These are phyloP conservation scores for Coniochaeta sp. DNA, from an alignment of 2,329 filamentous ascomycete species.

Conservation along the genomic window DNA sequence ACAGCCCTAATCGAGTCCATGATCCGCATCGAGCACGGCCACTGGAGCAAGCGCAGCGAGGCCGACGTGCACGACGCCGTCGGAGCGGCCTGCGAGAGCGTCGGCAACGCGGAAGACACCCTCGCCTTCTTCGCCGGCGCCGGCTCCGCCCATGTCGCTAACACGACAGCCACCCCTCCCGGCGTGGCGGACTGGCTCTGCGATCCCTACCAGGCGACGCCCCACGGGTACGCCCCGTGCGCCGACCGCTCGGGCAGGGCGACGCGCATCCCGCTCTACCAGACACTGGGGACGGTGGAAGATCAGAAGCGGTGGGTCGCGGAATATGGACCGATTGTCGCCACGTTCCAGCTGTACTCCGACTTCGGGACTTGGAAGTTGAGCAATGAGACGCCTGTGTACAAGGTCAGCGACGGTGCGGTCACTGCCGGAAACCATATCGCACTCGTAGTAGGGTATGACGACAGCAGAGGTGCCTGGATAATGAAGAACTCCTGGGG, in stretches of 20 bases:
- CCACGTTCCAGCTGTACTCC: conserved; percentile 10
- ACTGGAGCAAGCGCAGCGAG: conserved; percentile 13
- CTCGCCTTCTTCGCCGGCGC: conserved; percentile 10
- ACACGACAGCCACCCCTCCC: background rate
- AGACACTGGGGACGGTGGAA: conserved; percentile 8
- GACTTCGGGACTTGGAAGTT: conserved; percentile 10
- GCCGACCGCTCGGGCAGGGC: conserved; percentile 9
- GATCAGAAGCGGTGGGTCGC: conserved; percentile 14
- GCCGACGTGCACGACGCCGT: conserved; percentile 12
- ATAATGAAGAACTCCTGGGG: conserved; percentile 16
- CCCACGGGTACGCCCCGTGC: conserved; percentile 7
- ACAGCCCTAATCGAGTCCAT: conserved; percentile 11
- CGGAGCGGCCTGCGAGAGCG: conserved; percentile 11
- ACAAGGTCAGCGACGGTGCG: conserved; percentile 6
- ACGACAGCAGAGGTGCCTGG: conserved; percentile 11
- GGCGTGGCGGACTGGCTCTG: conserved; percentile 13
- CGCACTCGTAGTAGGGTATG: conserved; percentile 11
- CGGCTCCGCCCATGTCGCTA: conserved; percentile 3
- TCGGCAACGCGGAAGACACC: conserved; percentile 11
- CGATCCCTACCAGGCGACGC: conserved; percentile 10
- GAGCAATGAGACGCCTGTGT: conserved; percentile 1
- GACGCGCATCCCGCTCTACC: conserved; percentile 9
- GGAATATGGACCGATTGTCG: conserved; percentile 12
- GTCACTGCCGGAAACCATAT: conserved; percentile 10
- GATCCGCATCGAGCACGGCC: conserved; percentile 13